Evolutionary conservation across 2,329 filamentous ascomycete genomes (phyloP).

Genomic region (Rutstroemia sp.): DNA sequence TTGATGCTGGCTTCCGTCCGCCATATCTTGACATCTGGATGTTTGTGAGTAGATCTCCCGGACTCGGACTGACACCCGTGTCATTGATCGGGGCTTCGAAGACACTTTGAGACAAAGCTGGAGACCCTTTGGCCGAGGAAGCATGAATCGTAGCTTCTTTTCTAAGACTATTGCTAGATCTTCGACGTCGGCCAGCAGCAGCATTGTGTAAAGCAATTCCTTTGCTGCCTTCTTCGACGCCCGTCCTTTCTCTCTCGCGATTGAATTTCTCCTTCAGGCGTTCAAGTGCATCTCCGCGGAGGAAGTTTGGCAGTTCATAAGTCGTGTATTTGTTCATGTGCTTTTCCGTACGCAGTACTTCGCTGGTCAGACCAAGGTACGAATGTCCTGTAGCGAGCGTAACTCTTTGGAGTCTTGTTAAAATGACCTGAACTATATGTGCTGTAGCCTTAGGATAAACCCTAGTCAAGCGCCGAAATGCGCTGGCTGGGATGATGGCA

Average conservation of each 20-base stretch:
- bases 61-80: constrained; percentile 43
- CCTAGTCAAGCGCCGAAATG: constrained; percentile 84
- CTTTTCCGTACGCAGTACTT: constrained; percentile 87
- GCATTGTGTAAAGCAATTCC: constrained; percentile 93
- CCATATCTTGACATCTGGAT: constrained; percentile 61
- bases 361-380: constrained; percentile 84
- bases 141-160: constrained; percentile 75
- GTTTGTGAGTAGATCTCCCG: constrained; percentile 75
- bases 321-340: constrained; percentile 90
- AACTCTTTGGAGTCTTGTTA: constrained; percentile 88
- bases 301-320: constrained; percentile 83
- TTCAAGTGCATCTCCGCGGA: constrained; percentile 75
- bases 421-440: constrained; percentile 95
- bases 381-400: constrained; percentile 91
- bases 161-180: constrained; percentile 66
- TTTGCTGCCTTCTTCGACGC: constrained; percentile 75
- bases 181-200: constrained; percentile 53
- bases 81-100: constrained; percentile 29
- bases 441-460: constrained; percentile 94
- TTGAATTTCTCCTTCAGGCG: constrained; percentile 90
- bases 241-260: constrained; percentile 73
- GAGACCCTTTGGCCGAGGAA: constrained; percentile 17
- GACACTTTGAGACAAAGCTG: constrained; percentile 19
- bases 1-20: constrained; percentile 34
- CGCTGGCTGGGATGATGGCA: constrained; percentile 94